Evolutionary conservation across 2,329 filamentous ascomycete genomes (phyloP).

Genomic region (Xylogone sp.): DNA sequence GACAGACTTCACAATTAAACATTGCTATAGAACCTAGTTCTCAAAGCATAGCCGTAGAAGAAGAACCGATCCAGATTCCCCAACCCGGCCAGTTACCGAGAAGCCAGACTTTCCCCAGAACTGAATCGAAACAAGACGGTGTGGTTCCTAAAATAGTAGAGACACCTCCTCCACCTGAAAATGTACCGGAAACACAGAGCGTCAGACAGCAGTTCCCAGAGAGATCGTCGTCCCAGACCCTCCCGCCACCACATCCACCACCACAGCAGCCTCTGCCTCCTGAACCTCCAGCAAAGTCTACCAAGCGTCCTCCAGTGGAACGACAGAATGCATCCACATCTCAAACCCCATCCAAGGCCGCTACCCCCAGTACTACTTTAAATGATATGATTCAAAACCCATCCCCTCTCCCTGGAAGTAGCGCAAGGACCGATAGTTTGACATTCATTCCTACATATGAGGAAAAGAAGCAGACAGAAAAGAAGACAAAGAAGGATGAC

Average conservation of each 20-base stretch:
- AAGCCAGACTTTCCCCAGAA: slow-evolving; percentile 23
- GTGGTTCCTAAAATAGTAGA: slow-evolving; percentile 61
- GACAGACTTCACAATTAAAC: slow-evolving; percentile 18
- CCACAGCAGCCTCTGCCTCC: slow-evolving; percentile 29
- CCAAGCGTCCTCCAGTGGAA: slow-evolving; percentile 34
- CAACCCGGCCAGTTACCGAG: slow-evolving; percentile 25
- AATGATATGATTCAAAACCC: slow-evolving; percentile 64
- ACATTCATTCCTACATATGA: slow-evolving; percentile 80
- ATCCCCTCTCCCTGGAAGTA: slow-evolving; percentile 66
- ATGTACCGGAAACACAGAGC: slow-evolving; percentile 7
- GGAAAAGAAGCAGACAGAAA: slow-evolving; percentile 66
- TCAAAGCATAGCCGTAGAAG: slow-evolving; percentile 4
- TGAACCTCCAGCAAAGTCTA: slow-evolving; percentile 46
- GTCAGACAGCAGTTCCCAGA: slow-evolving; percentile 40
- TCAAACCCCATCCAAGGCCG: slow-evolving; percentile 10
- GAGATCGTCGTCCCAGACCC: slow-evolving; percentile 50
- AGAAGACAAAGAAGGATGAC: slow-evolving; percentile 66
- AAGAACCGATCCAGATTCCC: slow-evolving; percentile 2
- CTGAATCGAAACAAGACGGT: slow-evolving; percentile 23
- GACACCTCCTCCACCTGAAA: slow-evolving; percentile 45
- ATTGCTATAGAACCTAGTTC: slow-evolving; percentile 6
- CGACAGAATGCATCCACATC: slow-evolving; percentile 24
- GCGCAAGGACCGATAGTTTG: slow-evolving; percentile 69
- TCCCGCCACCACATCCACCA: slow-evolving; percentile 4
- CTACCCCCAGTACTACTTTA: slow-evolving; percentile 14